Evolutionary conservation across 2,329 filamentous ascomycete species (phyloP), one percentile per base, ranked within the genome.

Genomic region (Fusarium vanettenii): DNA sequence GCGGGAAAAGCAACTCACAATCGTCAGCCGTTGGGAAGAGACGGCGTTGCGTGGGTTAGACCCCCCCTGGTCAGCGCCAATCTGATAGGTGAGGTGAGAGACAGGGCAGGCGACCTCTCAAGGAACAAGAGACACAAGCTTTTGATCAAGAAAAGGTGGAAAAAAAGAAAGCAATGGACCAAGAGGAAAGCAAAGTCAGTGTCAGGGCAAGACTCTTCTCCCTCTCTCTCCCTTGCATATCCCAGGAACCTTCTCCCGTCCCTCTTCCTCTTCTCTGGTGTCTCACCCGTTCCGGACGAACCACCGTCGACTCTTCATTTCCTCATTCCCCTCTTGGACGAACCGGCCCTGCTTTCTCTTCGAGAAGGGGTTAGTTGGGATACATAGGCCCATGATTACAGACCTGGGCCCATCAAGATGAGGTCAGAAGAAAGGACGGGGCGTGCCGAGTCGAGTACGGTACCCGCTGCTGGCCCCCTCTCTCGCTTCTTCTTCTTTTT

Each of bases 1-100:
- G 68, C 65, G 65, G 68, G 75, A 71, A 76, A 75, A 74, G 70
- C 67, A 73, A 76, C 69, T 67, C 69, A 74, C 16, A 73, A 57
- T 75, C 66, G 66, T 75, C 73, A 76, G 71, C 68, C 69, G 69
- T 78, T 76, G 65, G 43, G 63, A 31, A 31, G 29, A 66, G 67
- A 72, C 65, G 62, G 56, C 68, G 66, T 73, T 73, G 65, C 56
- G 64, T 66, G 69, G 72, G 50, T 43, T 31, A 45, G 60, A 29
- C 41, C 65, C 41, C 63, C 72, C 72, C 65, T 66, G 64, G 67
- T 67, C 62, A 43, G 64, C 60, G 33, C 60, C 70, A 73, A 70
- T 75, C 66, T 76, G 68, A 78, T 77, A 77, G 72, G 69, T 69
- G 68, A 69, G 66, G 59, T 22, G 39, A 43, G 39, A 22, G 39